Conservation (phyloP, 192 early-diverging fungal species). For the Linnemannia hyalina region DNA sequence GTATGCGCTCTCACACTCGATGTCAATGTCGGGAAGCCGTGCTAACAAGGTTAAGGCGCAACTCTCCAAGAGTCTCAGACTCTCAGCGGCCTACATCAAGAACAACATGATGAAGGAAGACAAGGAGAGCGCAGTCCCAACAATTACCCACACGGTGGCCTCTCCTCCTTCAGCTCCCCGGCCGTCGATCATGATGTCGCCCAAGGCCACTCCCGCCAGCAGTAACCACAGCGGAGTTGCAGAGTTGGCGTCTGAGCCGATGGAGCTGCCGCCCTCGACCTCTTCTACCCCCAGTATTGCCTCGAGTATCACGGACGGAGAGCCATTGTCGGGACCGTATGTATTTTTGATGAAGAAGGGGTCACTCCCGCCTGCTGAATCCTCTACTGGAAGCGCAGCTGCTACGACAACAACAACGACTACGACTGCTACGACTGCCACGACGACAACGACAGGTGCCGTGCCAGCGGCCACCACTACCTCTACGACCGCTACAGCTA, state of each 20-base stretch:
- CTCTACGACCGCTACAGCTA: not conserved
- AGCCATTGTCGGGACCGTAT: conserved; percentile 32
- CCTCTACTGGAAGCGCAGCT: not conserved
- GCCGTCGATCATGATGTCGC: not conserved
- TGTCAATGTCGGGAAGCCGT: conserved; percentile 22
- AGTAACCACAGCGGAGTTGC: not conserved
- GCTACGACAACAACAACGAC: not conserved
- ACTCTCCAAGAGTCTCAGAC: conserved; percentile 42
- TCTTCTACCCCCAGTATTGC: not conserved
- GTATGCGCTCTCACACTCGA: not conserved
- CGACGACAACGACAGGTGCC: not conserved
- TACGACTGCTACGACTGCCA: not conserved
- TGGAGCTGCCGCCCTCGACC: not conserved
- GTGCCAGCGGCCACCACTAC: not conserved
- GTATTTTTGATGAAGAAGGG: conserved; percentile 38
- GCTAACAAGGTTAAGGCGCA: conserved; percentile 50
- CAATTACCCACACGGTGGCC: not conserved
- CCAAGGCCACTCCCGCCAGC: not conserved
- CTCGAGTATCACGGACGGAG: not conserved
- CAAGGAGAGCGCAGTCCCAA: conserved; percentile 7
- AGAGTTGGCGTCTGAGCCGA: not conserved
- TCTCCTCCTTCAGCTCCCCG: not conserved
- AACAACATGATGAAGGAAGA: conserved; percentile 58
- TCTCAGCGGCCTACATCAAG: conserved; percentile 53
- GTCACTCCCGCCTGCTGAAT: not conserved